These are phyloP conservation scores for Quercus glauca DNA, from an alignment of 306 rosid species.

Conservation along the genomic window DNA sequence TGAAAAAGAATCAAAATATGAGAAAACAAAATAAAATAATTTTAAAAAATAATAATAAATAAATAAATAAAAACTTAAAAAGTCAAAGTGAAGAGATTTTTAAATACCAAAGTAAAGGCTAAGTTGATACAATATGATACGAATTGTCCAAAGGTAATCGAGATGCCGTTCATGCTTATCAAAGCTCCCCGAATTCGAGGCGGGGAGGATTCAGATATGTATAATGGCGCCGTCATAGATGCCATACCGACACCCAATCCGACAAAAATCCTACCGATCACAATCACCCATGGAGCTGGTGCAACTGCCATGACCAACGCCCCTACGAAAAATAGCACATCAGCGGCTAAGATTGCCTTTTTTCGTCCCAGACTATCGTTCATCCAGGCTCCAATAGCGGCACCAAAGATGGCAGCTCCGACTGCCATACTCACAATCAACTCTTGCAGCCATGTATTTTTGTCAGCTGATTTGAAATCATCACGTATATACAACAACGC, in stretches of 20 bases:
- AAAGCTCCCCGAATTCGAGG: slow-evolving; percentile 83
- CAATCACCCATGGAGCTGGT: slow-evolving; percentile 65
- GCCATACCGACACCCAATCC: slow-evolving; percentile 95
- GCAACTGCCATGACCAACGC: slow-evolving; percentile 74
- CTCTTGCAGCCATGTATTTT: slow-evolving; percentile 87
- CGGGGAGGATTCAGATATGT: slow-evolving; percentile 89
- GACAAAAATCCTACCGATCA: slow-evolving; percentile 64
- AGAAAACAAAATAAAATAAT: neutral
- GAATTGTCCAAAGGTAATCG: slow-evolving; percentile 81
- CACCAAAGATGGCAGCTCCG: slow-evolving; percentile 90
- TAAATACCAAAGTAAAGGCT: slow-evolving; percentile 63
- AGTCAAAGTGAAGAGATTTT: neutral
- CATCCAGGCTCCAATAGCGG: slow-evolving; percentile 87
- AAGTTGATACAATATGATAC: slow-evolving; percentile 74
- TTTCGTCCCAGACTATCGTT: slow-evolving; percentile 71
- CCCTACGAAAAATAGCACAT: slow-evolving; percentile 55
- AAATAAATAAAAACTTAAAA: neutral
- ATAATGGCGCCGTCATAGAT: slow-evolving; percentile 85
- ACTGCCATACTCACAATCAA: slow-evolving; percentile 87
- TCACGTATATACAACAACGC: slow-evolving; percentile 81
- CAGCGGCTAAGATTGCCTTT: slow-evolving; percentile 58
- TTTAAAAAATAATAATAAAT: too few relatives aligned
- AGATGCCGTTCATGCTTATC: slow-evolving; percentile 64
- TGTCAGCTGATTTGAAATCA: slow-evolving; percentile 55
- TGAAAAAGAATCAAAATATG: slow-evolving; percentile 17